Base-by-base conservation (phyloP, 345 rosid genomes). In the Gossypium sturtianum region DNA sequence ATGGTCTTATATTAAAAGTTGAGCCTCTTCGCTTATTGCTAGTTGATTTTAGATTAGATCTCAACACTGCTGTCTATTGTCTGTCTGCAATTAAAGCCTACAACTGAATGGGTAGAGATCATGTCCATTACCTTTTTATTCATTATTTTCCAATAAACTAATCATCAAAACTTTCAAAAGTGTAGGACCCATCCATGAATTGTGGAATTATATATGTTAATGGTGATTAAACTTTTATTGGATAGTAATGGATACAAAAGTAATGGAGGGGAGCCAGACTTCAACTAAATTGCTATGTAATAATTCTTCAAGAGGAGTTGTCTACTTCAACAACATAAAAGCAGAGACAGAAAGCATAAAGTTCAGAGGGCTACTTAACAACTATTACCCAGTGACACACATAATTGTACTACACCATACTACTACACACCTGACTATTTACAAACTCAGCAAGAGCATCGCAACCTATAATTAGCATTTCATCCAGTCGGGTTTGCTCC, bases 381-480 rank as follows among this genome's bases (percentile, higher is more conserved):
- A 41, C 19, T 53, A 29, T 41, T 54, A 17, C 16, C 62, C 22
- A n/a, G 23, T 19, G 23, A 70, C 27, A 15, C 11, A 77, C 19
- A 41, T 41, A 58, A 23, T 71, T 16, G 41, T 29, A 69, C 65
- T 29, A 65, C 43, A 22, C 48, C 69, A 70, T 62, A 71, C 12
- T 41, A 57, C 43, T 44, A 78, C 86, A n/a, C 77, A 94, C 98
- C 97, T 94, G 97, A 80, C 85, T 64, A 79, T 85, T 83, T 78
- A 94, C 86, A 65, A 94, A 92, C 74, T 89, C 93, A 51, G 89
- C 97, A 76, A 94, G 96, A 66, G 83, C 77, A 77, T 73, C 76
- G 88, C 97, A 94, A 77, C 90, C 92, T 59, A 92, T 80, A 77
- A 87, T 83, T 86, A 74, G 93, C 83, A 94, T 76, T 79, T 89